phyloP scores from a whole-genome alignment of 1,284 basidiomycete species.

The Microbotryum intermedium region DNA sequence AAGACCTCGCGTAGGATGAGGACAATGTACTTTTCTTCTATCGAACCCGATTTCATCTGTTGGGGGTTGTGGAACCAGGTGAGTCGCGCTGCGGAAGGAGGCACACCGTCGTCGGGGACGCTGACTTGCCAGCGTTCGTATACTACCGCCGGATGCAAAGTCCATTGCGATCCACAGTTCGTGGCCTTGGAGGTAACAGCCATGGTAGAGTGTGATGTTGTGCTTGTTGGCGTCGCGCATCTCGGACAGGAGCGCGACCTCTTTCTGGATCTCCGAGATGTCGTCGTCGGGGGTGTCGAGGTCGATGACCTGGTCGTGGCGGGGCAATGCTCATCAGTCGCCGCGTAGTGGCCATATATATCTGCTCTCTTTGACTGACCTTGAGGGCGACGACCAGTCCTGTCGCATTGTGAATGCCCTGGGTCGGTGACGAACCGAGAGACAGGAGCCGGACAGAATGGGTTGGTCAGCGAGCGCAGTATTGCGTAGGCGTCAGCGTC shows the following conservation, averaged over 20 bases:
- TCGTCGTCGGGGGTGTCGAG: conserved; percentile 89
- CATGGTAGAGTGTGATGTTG: conserved; percentile 93
- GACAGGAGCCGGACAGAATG: background rate
- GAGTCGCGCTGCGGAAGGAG: background rate
- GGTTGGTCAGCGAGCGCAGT: background rate
- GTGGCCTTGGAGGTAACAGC: conserved; percentile 86
- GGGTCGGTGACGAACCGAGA: conserved; percentile 66
- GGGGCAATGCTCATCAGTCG: no score
- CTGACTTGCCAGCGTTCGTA: conserved; percentile 61
- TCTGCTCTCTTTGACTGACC: background rate
- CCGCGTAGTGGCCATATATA: background rate
- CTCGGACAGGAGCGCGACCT: conserved; percentile 85
- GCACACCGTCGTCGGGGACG: background rate
- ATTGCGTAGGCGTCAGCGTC: no score
- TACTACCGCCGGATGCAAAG: conserved; percentile 89
- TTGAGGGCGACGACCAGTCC: conserved; percentile 43
- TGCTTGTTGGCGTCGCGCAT: conserved; percentile 63
- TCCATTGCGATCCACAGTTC: conserved; percentile 99
- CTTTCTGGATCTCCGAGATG: conserved; percentile 90
- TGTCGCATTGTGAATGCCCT: conserved; percentile 46
- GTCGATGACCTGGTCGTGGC: conserved; percentile 96
- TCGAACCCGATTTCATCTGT: conserved; percentile 62
- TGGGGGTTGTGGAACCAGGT: conserved; percentile 47
- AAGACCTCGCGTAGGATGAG: conserved; percentile 86
- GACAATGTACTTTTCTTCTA: conserved; percentile 84